These are phyloP conservation scores for Bruguiera sexangula DNA, from an alignment of 345 rosid genomes.

Conservation along the genomic window DNA sequence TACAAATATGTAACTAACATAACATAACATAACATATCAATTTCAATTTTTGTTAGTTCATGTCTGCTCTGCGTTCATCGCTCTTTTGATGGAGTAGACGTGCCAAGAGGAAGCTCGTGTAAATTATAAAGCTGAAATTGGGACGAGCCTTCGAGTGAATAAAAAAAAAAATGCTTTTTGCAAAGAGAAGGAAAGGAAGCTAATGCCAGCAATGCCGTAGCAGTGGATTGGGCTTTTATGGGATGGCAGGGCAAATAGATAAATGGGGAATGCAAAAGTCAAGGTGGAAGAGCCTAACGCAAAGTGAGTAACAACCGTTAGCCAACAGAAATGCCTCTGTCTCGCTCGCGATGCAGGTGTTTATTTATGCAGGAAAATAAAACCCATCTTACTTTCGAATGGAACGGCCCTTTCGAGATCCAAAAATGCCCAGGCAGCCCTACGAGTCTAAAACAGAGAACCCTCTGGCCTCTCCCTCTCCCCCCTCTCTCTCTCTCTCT, in stretches of 20 bases:
- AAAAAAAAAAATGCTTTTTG: too few species aligned
- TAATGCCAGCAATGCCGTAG: not conserved
- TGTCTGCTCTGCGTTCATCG: too few species aligned
- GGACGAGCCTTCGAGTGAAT: too few species aligned
- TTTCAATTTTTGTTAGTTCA: too few species aligned
- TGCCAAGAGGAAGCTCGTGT: too few species aligned
- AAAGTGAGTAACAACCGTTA: not conserved
- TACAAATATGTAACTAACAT: too few species aligned
- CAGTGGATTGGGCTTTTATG: not conserved
- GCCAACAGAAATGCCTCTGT: not conserved
- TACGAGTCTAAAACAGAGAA: constrained; percentile 7
- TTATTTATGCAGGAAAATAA: not conserved
- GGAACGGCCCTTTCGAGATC: constrained; percentile 15
- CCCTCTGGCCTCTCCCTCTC: not conserved
- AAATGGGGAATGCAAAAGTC: not conserved
- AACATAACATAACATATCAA: too few species aligned
- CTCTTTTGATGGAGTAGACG: too few species aligned
- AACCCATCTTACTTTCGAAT: not conserved
- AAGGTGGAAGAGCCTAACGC: not conserved
- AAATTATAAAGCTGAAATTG: too few species aligned
- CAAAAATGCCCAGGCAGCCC: constrained; percentile 26
- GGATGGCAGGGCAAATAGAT: not conserved
- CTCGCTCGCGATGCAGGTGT: not conserved
- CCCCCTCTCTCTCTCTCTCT: too few species aligned
- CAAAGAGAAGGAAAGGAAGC: too few species aligned